phyloP scores from a whole-genome alignment of 2,329 filamentous ascomycete species.

The Claviceps spartinae region DNA sequence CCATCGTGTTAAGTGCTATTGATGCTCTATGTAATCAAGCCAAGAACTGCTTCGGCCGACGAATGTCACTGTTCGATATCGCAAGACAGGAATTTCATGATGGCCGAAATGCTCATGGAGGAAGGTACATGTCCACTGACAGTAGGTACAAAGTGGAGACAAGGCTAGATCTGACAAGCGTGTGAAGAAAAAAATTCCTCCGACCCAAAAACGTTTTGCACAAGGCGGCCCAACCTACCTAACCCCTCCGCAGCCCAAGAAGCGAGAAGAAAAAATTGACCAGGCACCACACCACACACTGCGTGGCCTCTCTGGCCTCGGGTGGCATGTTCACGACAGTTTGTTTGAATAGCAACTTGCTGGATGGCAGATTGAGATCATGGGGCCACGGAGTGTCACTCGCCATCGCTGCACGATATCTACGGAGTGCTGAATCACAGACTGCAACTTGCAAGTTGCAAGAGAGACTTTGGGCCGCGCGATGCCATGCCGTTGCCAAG shows the following conservation, averaged over 20 bases:
- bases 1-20: too few species aligned
- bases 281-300: neutral
- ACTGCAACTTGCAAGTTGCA: too few species aligned
- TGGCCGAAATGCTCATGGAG: neutral
- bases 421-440: too few species aligned
- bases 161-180: neutral
- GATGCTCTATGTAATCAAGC: neutral
- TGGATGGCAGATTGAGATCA: too few species aligned
- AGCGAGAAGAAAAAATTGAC: neutral
- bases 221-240: slow-evolving; percentile 11
- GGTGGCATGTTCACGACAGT: too few species aligned
- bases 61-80: neutral
- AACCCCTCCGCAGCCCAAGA: slow-evolving; percentile 16
- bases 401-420: too few species aligned
- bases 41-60: neutral
- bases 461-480: neutral
- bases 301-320: too few species aligned
- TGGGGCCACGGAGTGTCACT: too few species aligned
- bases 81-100: neutral
- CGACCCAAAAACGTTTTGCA: slow-evolving; percentile 7
- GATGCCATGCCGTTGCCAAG: too few species aligned
- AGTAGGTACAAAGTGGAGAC: slow-evolving; percentile 12
- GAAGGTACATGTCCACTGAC: slow-evolving; percentile 17
- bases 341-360: too few species aligned
- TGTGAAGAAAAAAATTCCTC: slow-evolving; percentile 12